These are phyloP conservation scores for Hanseniaspora vineae DNA, from an alignment of 805 yeast genomes.

Conservation along the genomic window DNA sequence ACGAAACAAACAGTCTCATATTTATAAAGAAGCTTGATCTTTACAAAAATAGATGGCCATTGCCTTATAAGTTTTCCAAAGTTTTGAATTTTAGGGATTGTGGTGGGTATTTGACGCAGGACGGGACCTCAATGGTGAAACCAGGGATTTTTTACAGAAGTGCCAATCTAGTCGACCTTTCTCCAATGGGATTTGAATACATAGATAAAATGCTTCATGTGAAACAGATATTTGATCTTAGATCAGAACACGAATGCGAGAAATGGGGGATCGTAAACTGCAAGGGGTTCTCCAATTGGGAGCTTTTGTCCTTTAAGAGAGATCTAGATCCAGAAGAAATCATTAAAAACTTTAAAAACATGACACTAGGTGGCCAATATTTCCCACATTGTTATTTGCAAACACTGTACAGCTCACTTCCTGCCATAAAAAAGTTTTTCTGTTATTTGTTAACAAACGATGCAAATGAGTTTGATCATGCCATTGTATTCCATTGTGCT, in stretches of 20 bases:
- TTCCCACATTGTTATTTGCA: conserved; percentile 51
- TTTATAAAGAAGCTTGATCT: neutral
- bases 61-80: conserved; percentile 12
- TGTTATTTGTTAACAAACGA: conserved; percentile 37
- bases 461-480: conserved; percentile 27
- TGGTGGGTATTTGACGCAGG: conserved; percentile 52
- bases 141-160: conserved; percentile 47
- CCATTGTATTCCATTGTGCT: conserved; percentile 61
- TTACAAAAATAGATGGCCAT: conserved; percentile 13
- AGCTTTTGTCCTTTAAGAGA: conserved; percentile 41
- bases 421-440: conserved; percentile 38
- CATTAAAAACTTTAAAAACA: conserved; percentile 39
- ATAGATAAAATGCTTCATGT: conserved; percentile 26
- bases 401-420: conserved; percentile 37
- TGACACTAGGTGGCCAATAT: conserved; percentile 48
- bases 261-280: conserved; percentile 16
- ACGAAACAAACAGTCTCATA: neutral
- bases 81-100: conserved; percentile 64
- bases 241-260: conserved; percentile 45
- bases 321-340: conserved; percentile 56
- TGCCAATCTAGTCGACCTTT: conserved; percentile 44
- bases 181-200: conserved; percentile 33
- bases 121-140: conserved; percentile 30
- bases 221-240: conserved; percentile 48
- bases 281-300: conserved; percentile 26